Base-by-base conservation (phyloP, 176 grass and related monocot species). In the Oryza australiensis region DNA sequence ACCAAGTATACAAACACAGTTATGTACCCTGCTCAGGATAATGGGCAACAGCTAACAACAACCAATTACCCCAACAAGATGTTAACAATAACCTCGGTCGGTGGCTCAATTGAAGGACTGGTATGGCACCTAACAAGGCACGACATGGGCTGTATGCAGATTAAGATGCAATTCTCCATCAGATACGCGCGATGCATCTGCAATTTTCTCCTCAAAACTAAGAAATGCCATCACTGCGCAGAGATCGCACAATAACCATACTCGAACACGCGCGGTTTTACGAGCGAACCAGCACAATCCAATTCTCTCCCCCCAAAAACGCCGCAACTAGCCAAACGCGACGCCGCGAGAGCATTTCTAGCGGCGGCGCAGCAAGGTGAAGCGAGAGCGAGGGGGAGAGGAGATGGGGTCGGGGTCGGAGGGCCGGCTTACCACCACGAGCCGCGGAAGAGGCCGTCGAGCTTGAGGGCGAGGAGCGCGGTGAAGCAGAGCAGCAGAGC, bases 401-500 rank as follows among this genome's bases (percentile, higher is more conserved):
- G 1, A 20, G 27, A 28, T 3, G 6, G 22, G 35, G 13, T 42
- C 18, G 28, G 11, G 41, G 2, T 12, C 8, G 13, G 43, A 4
- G 13, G 51, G 26, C 9, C 30, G 32, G 45, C 90, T 75, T 70
- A 96, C 93, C 90, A 93, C 90, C 93, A 96, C 57, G 93, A 93
- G 67, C 72, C 38, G 34, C 72, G 33, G 62, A 80, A n/a, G 74
- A 86, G 62, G 75, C 80, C 82, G 80, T 95, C 93, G 85, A 95
- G 75, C 80, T 86, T 93, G 88, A 93, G 79, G 80, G 88, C 85
- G 80, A 96, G 82, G 68, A 93, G 75, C 51, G 80, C n/a, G 46
- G 90, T 88, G 83, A 96, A 96, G 75, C 93, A 91, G 90, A 96
- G 83, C 80, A 96, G 86, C 34, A 90, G 82, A 33, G 37, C 88